Percentiles rank a stretch among this genome's conserved stretches.
Evolutionary conservation across 2,329 filamentous ascomycete species (phyloP).

Genomic region (Uncinocarpus reesii): DNA sequence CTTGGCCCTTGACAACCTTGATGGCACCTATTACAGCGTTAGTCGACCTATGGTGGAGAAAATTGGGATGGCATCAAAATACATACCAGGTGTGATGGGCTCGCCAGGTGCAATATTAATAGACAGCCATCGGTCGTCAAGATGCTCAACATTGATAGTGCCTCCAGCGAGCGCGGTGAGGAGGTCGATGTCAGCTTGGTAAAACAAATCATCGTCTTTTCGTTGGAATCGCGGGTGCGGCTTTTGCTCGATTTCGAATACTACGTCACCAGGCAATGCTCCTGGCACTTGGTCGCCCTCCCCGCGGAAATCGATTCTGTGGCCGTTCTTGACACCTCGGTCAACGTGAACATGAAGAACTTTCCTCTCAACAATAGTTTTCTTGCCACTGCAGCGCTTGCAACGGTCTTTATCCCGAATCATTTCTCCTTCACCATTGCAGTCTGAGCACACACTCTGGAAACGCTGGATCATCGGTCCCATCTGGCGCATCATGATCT

Average conservation of each 20-base stretch:
- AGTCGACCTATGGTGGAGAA: neutral
- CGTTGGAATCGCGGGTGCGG: conserved; percentile 91
- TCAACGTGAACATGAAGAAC: conserved; percentile 97
- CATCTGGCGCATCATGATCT: conserved; percentile 99
- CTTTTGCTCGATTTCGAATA: conserved; percentile 99
- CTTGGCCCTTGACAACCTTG: conserved; percentile 91
- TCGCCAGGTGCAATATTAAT: conserved; percentile 90
- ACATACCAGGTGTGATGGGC: conserved; percentile 80
- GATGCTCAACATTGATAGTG: conserved; percentile 83
- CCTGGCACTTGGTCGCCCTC: conserved; percentile 95
- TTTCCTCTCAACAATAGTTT: conserved; percentile 94
- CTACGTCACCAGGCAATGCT: conserved; percentile 85
- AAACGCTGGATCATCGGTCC: conserved; percentile 99
- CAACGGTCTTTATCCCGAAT: conserved; percentile 96
- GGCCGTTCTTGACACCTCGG: conserved; percentile 81
- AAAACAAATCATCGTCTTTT: conserved; percentile 92
- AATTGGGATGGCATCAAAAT: neutral
- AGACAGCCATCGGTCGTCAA: conserved; percentile 93
- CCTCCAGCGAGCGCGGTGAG: conserved; percentile 90
- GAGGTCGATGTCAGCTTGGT: conserved; percentile 89
- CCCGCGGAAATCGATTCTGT: conserved; percentile 93
- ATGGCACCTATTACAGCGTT: conserved; percentile 54
- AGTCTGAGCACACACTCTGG: conserved; percentile 98
- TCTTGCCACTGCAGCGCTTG: conserved; percentile 94
- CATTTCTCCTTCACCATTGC: conserved; percentile 91